Base-by-base conservation (phyloP, 2,329 filamentous ascomycete genomes). In the Aspergillus piperis region DNA sequence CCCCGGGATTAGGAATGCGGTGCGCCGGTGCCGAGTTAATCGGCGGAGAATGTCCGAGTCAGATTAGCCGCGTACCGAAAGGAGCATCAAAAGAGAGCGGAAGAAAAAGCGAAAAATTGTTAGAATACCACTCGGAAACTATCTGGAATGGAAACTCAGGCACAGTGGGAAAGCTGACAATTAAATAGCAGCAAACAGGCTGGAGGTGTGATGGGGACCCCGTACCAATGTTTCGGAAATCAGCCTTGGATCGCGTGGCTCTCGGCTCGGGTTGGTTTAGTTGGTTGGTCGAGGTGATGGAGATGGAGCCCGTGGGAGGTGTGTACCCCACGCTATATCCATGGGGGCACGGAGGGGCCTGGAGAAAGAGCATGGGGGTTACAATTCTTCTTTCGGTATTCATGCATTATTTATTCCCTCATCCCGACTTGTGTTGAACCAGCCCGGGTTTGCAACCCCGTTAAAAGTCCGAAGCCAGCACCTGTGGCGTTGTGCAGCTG, bases 321-420 rank as follows among this genome's bases (percentile, higher is more conserved):
- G 49, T 55, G 49, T 55, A 54, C 62, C 62, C 62, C 62, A 64
- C 62, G 62, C 62, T 54, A 62, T 57, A 17, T 36, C 52, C 44
- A 49, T 49, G 44, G 38, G 52, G 41, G 41, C 41, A 23, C 19
- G 3, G 17, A 17, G 25, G 38, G 39, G 39, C 32, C n/a, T 42
- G 23, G 52, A 54, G 39, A 27, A 36, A 27, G 52, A 41, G 52
- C 5, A 38, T 53, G 51, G 51, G 50, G 51, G 51, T 53, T 41
- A 8, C 17, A 5, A 2, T 36, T 49, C 23, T 8, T 8, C n/a
- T 27, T 25, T 10, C 15, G 32, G 32, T 36, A 13, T 50, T 17
- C 47, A 27, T 25, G 5, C 25, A 21, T 27, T 27, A 27, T 27
- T 27, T 27, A 27, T 30, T 49, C 47, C 23, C 11, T 49, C 47